Conservation (phyloP, 2,329 filamentous ascomycete genomes). For the Xylaria multiplex region DNA sequence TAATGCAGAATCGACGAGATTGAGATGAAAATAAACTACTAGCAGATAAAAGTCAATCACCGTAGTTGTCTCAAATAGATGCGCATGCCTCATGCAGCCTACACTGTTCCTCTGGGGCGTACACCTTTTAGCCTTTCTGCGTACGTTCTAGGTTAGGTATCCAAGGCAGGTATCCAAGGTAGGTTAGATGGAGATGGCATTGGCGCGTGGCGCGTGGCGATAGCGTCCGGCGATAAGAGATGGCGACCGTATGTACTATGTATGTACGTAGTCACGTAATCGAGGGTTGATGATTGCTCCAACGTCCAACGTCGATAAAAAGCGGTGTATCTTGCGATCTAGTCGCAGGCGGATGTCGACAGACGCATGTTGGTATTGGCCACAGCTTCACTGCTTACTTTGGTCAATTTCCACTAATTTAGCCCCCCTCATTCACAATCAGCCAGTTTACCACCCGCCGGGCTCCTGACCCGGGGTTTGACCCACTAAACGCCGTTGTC, state of each 20-base stretch:
- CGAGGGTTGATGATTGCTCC: neutral
- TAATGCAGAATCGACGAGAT: neutral
- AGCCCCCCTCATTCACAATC: conserved; percentile 11
- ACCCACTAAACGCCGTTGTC: conserved; percentile 34
- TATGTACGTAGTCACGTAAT: neutral
- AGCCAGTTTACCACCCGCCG: conserved; percentile 16
- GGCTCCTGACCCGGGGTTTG: conserved; percentile 23
- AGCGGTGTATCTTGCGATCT: conserved; percentile 4
- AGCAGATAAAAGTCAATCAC: conserved; percentile 4
- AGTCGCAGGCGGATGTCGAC: neutral
- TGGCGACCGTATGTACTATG: too few species aligned
- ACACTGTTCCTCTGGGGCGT: neutral
- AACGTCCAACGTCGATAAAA: neutral
- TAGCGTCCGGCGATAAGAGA: conserved; percentile 3
- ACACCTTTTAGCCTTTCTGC: neutral
- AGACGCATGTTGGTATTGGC: neutral
- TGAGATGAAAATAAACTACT: neutral
- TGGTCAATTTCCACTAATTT: conserved; percentile 13
- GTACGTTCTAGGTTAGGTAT: conserved; percentile 1
- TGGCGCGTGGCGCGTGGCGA: conserved; percentile 2
- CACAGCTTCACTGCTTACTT: neutral
- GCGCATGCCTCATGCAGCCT: conserved; percentile 5
- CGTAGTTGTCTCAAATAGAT: neutral
- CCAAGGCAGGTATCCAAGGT: too few species aligned
- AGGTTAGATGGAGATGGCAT: neutral